Evolutionary conservation across 345 rosid genomes (phyloP).

Genomic region (Hirschfeldia incana): DNA sequence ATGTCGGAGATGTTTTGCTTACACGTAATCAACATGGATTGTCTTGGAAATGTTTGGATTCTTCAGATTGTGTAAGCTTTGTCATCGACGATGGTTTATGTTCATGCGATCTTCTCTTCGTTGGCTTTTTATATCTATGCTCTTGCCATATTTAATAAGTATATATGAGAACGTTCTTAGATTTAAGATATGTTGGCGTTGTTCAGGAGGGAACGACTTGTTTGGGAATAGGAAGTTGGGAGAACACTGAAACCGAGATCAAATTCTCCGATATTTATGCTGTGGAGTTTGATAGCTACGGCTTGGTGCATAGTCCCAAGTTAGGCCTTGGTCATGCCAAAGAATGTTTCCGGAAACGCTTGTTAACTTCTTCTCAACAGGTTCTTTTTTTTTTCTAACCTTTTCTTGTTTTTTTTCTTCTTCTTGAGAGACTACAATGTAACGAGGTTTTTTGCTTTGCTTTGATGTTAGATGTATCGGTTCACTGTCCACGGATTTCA

Average conservation of each 20-base stretch:
- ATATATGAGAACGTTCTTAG: neutral
- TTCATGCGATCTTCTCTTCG: neutral
- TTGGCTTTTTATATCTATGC: neutral
- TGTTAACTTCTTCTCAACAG: constrained; percentile 41
- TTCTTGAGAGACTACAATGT: neutral
- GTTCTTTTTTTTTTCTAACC: constrained; percentile 39
- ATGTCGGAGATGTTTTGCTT: constrained; percentile 67
- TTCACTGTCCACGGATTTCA: constrained; percentile 60
- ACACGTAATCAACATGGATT: constrained; percentile 60
- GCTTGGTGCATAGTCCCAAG: constrained; percentile 44
- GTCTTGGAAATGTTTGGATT: constrained; percentile 64
- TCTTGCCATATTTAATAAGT: neutral
- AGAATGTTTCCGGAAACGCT: constrained; percentile 43
- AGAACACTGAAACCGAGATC: constrained; percentile 43
- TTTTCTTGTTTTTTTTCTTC: constrained; percentile 6
- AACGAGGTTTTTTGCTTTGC: neutral
- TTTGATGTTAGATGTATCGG: constrained; percentile 58
- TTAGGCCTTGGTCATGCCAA: constrained; percentile 42
- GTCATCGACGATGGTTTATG: too few relatives aligned
- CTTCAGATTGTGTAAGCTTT: constrained; percentile 51
- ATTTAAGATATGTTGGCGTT: neutral
- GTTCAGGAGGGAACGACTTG: constrained; percentile 42
- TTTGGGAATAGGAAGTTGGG: constrained; percentile 49
- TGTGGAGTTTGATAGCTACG: constrained; percentile 54
- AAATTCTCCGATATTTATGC: constrained; percentile 68